Base-by-base conservation (phyloP, 1,284 basidiomycete species). In the Puccinia novopanici region DNA sequence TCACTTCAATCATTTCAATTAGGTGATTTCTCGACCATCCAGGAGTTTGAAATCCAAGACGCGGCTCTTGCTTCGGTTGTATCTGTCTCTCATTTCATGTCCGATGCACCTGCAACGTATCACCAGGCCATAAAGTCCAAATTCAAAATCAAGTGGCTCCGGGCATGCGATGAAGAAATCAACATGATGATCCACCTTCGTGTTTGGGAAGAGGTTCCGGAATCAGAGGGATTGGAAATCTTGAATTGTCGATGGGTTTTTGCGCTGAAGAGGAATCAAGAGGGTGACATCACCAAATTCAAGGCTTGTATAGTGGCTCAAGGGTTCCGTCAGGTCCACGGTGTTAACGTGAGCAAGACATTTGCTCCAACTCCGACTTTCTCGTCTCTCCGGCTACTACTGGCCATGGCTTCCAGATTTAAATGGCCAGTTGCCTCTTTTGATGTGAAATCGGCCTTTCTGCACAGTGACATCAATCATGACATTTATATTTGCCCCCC, bases 401-500 rank as follows among this genome's bases (percentile, higher is more conserved):
- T n/a, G n/a, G n/a, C n/a, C n/a, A n/a, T n/a, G n/a, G n/a, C n/a
- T n/a, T n/a, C n/a, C n/a, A n/a, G n/a, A n/a, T n/a, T n/a, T n/a
- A n/a, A n/a, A n/a, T n/a, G n/a, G n/a, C n/a, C n/a, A n/a, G n/a
- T n/a, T n/a, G n/a, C n/a, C n/a, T n/a, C n/a, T n/a, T n/a, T n/a
- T n/a, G 72, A 75, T 61, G 72, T 75, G 2, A 75, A 52, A 27
- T 27, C 24, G 5, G 55, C 72, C 15, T 61, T 55, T 30, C 72
- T 75, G 1, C 72, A 75, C 37, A 59, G 54, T n/a, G 24, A 75
- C 24, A 55, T 75, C 37, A 55, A 75, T 15, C 45, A 73, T 37
- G 13, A 73, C 6, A 22, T 73, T 12, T 73, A n/a, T 19, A 40
- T 73, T 55, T 19, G 22, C 30, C 34, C 55, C 72, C 72, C 24